A percentile compares a stretch with the other conserved stretches of the same genome.
Conservation (phyloP, 768 basidiomycete genomes). For the Pisolithus orientalis region DNA sequence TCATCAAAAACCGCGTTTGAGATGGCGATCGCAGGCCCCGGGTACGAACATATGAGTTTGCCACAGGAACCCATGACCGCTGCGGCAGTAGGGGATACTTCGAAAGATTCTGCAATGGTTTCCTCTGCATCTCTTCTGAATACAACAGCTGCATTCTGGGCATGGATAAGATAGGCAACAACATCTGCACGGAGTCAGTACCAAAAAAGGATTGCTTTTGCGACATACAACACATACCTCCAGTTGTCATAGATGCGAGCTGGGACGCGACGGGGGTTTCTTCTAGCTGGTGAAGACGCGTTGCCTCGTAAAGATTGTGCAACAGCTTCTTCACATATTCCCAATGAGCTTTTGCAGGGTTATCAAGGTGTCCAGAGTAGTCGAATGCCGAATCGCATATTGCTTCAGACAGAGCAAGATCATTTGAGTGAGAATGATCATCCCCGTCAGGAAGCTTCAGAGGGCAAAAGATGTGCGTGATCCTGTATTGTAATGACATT, state of each 20-base stretch:
- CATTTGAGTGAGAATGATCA: slow-evolving; percentile 18
- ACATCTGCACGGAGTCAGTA: slow-evolving; percentile 22
- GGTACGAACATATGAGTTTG: slow-evolving; percentile 36
- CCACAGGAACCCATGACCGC: slow-evolving; percentile 28
- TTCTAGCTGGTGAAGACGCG: background rate
- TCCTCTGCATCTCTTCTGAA: slow-evolving; percentile 18
- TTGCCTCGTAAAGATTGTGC: background rate
- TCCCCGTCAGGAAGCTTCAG: slow-evolving; percentile 29
- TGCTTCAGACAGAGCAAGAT: slow-evolving; percentile 19
- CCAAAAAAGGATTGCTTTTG: background rate
- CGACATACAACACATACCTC: background rate
- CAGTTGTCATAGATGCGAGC: background rate
- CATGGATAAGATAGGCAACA: slow-evolving; percentile 31
- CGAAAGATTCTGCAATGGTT: slow-evolving; percentile 36
- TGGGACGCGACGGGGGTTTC: background rate
- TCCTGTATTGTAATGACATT: too few species aligned
- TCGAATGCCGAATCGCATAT: slow-evolving; percentile 13
- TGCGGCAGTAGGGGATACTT: slow-evolving; percentile 28
- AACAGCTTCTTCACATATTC: slow-evolving; percentile 1
- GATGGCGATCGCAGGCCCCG: slow-evolving; percentile 33
- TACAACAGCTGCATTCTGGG: slow-evolving; percentile 39
- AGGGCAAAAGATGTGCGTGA: too few species aligned
- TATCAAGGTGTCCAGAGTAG: background rate
- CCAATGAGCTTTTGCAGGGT: background rate
- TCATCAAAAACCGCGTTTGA: slow-evolving; percentile 6